Percentiles rank a stretch among this genome's conserved stretches.
Evolutionary conservation across 1,284 basidiomycete genomes (phyloP).

Genomic region (Microbotryomycetes sp.): DNA sequence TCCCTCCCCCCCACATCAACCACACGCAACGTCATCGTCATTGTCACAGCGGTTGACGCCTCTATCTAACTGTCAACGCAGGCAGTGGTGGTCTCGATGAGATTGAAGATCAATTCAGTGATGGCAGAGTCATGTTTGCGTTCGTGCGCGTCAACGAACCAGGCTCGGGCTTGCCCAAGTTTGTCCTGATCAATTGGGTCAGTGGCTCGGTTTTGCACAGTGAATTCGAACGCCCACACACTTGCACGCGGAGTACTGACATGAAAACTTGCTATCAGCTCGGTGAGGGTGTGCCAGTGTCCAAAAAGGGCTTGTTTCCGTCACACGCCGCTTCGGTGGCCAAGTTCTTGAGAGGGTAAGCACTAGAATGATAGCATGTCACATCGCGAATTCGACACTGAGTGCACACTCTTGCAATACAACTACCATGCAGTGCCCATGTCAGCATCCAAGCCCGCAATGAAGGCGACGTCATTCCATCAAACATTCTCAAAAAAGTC

Average conservation of each 20-base stretch:
- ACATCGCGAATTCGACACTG: not conserved
- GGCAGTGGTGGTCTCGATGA: constrained; percentile 84
- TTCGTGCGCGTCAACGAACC: constrained; percentile 83
- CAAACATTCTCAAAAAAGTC: constrained; percentile 75
- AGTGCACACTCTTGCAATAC: not conserved
- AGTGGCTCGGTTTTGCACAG: constrained; percentile 1
- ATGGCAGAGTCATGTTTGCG: constrained; percentile 72
- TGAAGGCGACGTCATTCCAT: constrained; percentile 75
- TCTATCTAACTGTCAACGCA: too few species aligned
- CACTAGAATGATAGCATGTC: not conserved
- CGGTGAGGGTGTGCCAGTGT: constrained; percentile 90
- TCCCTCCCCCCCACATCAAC: not conserved
- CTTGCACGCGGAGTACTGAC: too few species aligned
- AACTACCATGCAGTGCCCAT: constrained; percentile 51
- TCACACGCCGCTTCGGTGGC: constrained; percentile 78
- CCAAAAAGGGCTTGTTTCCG: constrained; percentile 84
- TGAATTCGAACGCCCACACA: too few species aligned
- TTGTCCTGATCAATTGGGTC: constrained; percentile 62
- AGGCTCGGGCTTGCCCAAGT: constrained; percentile 84
- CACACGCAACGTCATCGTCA: not conserved
- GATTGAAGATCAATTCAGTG: constrained; percentile 86
- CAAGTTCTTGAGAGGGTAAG: constrained; percentile 64
- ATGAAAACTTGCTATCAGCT: too few species aligned
- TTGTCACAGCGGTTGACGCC: too few species aligned
- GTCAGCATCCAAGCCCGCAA: constrained; percentile 86